These are phyloP conservation scores for Xylariaceae sp. DNA, from an alignment of 2,329 filamentous ascomycete species.

Conservation along the genomic window DNA sequence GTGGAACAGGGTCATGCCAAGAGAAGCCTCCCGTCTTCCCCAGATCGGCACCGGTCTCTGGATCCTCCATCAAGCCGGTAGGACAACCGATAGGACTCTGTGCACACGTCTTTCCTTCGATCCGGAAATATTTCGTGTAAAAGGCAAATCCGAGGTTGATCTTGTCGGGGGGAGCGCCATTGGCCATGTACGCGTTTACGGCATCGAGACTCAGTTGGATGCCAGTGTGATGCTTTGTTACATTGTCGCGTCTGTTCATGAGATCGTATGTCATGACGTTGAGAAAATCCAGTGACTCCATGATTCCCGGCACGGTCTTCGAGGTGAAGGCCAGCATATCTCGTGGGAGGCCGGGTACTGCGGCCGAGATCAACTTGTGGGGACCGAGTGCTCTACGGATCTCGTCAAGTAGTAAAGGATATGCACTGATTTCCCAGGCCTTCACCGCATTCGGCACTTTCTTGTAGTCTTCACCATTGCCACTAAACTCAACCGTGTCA, in stretches of 20 bases:
- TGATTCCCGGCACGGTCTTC: slow-evolving; percentile 53
- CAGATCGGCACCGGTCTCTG: slow-evolving; percentile 53
- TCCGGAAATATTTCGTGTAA: slow-evolving; percentile 64
- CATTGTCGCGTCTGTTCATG: slow-evolving; percentile 64
- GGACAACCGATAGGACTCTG: slow-evolving; percentile 51
- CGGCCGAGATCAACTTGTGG: slow-evolving; percentile 58
- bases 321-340: slow-evolving; percentile 66
- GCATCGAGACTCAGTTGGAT: slow-evolving; percentile 48
- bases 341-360: slow-evolving; percentile 55
- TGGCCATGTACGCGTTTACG: slow-evolving; percentile 54
- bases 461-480: slow-evolving; percentile 67
- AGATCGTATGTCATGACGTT: slow-evolving; percentile 70
- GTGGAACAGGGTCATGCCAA: slow-evolving; percentile 29
- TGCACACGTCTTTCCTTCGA: slow-evolving; percentile 42
- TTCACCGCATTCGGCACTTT: slow-evolving; percentile 54
- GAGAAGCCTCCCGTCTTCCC: slow-evolving; percentile 37
- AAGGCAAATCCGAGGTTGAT: slow-evolving; percentile 64
- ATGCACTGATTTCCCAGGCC: slow-evolving; percentile 55
- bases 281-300: slow-evolving; percentile 57
- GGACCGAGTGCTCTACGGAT: slow-evolving; percentile 54
- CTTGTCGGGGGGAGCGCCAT: slow-evolving; percentile 50
- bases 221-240: slow-evolving; percentile 60
- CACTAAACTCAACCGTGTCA: slow-evolving; percentile 36
- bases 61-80: slow-evolving; percentile 54
- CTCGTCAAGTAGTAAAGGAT: slow-evolving; percentile 54